Evolutionary conservation across 2,329 filamentous ascomycete species (phyloP).

Genomic region (Xylariales sp.): DNA sequence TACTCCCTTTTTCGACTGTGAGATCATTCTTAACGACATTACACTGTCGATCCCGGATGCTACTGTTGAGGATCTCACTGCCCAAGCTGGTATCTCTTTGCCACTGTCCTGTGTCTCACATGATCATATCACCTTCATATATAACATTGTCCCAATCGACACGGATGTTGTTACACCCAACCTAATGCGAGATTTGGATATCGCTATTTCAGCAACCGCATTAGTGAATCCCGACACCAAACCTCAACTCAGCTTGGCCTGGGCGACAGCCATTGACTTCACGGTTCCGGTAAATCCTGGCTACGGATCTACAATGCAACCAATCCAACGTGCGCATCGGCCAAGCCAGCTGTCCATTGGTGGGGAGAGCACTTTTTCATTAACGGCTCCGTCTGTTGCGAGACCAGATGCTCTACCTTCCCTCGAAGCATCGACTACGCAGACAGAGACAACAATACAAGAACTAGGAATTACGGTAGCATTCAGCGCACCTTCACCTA

Average conservation of each 20-base stretch:
- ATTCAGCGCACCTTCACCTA: slow-evolving; percentile 69
- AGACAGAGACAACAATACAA: slow-evolving; percentile 60
- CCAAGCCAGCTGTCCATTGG: slow-evolving; percentile 74
- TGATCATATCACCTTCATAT: slow-evolving; percentile 81
- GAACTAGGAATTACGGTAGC: slow-evolving; percentile 81
- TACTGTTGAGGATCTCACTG: slow-evolving; percentile 67
- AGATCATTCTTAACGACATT: slow-evolving; percentile 71
- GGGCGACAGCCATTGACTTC: slow-evolving; percentile 78
- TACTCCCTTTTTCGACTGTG: slow-evolving; percentile 75
- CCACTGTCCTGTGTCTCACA: slow-evolving; percentile 74
- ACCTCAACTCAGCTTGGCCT: slow-evolving; percentile 72
- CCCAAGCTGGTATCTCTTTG: slow-evolving; percentile 61
- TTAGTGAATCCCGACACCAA: slow-evolving; percentile 64
- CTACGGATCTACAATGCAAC: slow-evolving; percentile 66
- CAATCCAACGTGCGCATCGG: slow-evolving; percentile 71
- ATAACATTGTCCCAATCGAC: slow-evolving; percentile 69
- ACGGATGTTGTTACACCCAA: slow-evolving; percentile 60
- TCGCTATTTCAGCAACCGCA: slow-evolving; percentile 70
- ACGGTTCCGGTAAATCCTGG: slow-evolving; percentile 72
- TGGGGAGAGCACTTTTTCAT: slow-evolving; percentile 64
- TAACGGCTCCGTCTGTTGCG: slow-evolving; percentile 66
- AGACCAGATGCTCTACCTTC: slow-evolving; percentile 70
- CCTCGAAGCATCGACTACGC: slow-evolving; percentile 64
- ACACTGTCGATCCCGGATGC: slow-evolving; percentile 68
- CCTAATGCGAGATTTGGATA: slow-evolving; percentile 64